Conservation (phyloP, 345 rosid species). For the Syzygium oleosum region DNA sequence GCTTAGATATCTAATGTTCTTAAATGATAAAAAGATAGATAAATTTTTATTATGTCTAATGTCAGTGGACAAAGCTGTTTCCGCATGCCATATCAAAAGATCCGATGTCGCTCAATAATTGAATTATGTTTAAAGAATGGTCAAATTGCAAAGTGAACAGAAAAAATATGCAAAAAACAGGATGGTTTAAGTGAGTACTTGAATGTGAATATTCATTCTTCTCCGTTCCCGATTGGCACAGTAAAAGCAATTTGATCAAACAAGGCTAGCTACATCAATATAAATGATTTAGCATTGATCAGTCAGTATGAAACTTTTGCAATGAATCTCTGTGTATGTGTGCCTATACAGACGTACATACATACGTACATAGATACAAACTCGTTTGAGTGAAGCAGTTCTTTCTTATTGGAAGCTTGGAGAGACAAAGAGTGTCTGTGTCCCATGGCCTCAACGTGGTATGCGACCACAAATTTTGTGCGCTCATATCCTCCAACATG, state of each 20-base stretch:
- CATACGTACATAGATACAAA: neutral
- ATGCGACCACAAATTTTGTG: neutral
- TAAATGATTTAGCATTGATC: neutral
- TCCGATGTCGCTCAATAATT: neutral
- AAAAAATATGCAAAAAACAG: neutral
- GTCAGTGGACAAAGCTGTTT: neutral
- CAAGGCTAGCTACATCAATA: neutral
- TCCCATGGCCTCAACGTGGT: neutral
- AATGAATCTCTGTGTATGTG: neutral
- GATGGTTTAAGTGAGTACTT: neutral
- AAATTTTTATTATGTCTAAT: neutral
- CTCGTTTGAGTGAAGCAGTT: neutral
- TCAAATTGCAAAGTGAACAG: neutral
- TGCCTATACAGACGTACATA: neutral
- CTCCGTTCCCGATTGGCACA: neutral
- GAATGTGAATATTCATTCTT: neutral
- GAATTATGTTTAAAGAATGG: neutral
- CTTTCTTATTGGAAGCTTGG: neutral
- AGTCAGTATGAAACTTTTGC: neutral
- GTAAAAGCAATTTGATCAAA: neutral
- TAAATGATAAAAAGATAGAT: neutral
- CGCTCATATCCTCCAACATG: neutral
- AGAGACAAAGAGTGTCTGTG: neutral
- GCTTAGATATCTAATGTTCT: neutral
- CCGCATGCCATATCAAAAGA: neutral